These are phyloP conservation scores for Neurospora sp. DNA, from an alignment of 495 filamentous ascomycete species.

Conservation along the genomic window DNA sequence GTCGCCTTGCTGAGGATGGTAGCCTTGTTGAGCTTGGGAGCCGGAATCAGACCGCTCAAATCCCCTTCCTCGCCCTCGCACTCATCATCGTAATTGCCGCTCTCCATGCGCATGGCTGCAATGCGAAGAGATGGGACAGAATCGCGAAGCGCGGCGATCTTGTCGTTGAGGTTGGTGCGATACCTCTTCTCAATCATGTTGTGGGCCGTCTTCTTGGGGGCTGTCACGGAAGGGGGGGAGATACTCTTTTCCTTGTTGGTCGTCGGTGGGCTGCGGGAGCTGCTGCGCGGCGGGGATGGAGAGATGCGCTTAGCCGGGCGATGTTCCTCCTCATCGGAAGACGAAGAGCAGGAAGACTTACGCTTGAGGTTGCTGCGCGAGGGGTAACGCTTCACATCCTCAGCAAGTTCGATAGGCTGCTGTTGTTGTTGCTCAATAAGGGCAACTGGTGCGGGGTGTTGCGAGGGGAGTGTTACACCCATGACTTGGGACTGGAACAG, in stretches of 20 bases:
- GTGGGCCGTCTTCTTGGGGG: conserved; percentile 30
- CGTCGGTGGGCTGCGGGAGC: background rate
- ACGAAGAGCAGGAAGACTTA: conserved; percentile 12
- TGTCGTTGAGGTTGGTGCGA: conserved; percentile 41
- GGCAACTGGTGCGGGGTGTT: background rate
- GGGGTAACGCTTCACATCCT: conserved; percentile 9
- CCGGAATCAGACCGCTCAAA: conserved; percentile 5
- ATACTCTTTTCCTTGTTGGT: background rate
- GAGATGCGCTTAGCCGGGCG: conserved; percentile 2
- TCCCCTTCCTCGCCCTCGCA: conserved; percentile 10
- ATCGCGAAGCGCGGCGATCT: conserved; percentile 37
- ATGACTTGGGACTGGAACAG: conserved; percentile 10
- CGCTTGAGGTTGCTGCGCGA: conserved; percentile 17
- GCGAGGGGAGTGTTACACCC: background rate
- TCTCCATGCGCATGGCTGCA: conserved; percentile 17
- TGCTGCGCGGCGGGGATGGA: conserved; percentile 4
- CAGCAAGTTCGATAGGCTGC: background rate
- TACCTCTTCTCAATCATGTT: conserved; percentile 42
- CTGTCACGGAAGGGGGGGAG: background rate
- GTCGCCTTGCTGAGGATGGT: conserved; percentile 78
- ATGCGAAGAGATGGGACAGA: conserved; percentile 33
- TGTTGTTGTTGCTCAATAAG: background rate
- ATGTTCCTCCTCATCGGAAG: conserved; percentile 9
- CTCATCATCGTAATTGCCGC: conserved; percentile 3
- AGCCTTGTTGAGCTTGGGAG: conserved; percentile 36